phyloP scores from a whole-genome alignment of 2,329 filamentous ascomycete species.

The Calonectria hawksworthii region DNA sequence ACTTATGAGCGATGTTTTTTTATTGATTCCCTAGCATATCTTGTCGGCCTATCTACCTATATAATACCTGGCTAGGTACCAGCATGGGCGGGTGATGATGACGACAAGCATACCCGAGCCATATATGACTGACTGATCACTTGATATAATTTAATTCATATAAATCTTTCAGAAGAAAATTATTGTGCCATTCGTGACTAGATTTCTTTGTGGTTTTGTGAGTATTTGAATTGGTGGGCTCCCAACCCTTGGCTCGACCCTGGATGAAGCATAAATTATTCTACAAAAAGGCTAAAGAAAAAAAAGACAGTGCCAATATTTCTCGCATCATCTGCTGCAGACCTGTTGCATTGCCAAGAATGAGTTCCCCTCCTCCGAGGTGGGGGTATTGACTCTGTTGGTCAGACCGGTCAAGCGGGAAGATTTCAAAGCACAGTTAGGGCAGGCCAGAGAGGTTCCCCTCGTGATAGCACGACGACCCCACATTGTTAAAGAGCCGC shows the following conservation, averaged over 20 bases:
- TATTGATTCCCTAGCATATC: slow-evolving; percentile 35
- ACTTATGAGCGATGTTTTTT: slow-evolving; percentile 44
- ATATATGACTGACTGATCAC: slow-evolving; percentile 32
- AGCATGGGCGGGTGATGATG: slow-evolving; percentile 32
- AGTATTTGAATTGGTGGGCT: background rate
- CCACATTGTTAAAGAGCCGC: slow-evolving; percentile 22
- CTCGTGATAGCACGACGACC: slow-evolving; percentile 10
- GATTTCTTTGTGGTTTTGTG: background rate
- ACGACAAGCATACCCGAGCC: slow-evolving; percentile 26
- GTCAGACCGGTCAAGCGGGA: slow-evolving; percentile 9
- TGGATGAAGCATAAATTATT: background rate
- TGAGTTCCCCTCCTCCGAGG: background rate
- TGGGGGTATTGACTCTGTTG: slow-evolving; percentile 4
- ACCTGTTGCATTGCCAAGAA: background rate
- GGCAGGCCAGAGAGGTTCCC: slow-evolving; percentile 28
- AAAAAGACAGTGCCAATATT: background rate
- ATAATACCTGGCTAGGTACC: slow-evolving; percentile 11
- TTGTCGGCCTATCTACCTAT: slow-evolving; percentile 14
- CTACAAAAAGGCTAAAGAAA: background rate
- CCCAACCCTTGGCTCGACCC: background rate
- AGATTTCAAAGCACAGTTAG: background rate
- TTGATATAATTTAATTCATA: slow-evolving; percentile 29
- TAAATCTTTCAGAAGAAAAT: background rate
- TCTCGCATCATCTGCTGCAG: background rate
- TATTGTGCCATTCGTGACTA: background rate